A percentile compares a stretch with the other conserved stretches of the same genome.
phyloP scores from a whole-genome alignment of 345 rosid species.

The Camelina hispida region DNA sequence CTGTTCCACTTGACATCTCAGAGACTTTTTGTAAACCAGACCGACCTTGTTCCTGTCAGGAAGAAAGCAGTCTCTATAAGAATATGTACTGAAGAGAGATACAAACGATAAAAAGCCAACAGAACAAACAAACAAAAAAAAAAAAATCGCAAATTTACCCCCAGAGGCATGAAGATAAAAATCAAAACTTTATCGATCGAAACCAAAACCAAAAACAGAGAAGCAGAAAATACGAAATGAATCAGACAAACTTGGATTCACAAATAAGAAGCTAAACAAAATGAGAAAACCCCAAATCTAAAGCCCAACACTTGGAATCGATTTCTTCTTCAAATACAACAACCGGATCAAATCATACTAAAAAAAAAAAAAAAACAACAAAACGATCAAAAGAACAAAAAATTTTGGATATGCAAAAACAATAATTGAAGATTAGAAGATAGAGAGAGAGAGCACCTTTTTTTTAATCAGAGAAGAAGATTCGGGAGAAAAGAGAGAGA shows the following conservation, averaged over 20 bases:
- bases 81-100: neutral
- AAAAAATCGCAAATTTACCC: neutral
- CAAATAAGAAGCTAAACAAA: neutral
- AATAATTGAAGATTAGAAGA: neutral
- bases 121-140: neutral
- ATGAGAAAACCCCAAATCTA: neutral
- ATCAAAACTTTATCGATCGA: constrained; percentile 19
- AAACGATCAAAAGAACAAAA: constrained; percentile 7
- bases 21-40: constrained; percentile 21
- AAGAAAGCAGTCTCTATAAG: constrained; percentile 12
- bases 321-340: constrained; percentile 27
- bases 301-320: constrained; percentile 26
- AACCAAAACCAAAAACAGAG: constrained; percentile 20
- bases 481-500: constrained; percentile 24
- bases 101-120: neutral
- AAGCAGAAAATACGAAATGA: neutral
- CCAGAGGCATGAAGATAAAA: constrained; percentile 5
- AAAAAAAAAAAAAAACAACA: neutral
- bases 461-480: constrained; percentile 11
- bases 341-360: constrained; percentile 39
- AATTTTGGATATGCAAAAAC: neutral
- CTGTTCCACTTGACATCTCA: constrained; percentile 76
- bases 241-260: constrained; percentile 25
- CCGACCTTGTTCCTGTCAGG: constrained; percentile 35
- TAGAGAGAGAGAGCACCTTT: neutral